Evolutionary conservation across 306 rosid genomes (phyloP), one percentile per base, ranked within the genome.

Genomic region (Acacia acuminata): DNA sequence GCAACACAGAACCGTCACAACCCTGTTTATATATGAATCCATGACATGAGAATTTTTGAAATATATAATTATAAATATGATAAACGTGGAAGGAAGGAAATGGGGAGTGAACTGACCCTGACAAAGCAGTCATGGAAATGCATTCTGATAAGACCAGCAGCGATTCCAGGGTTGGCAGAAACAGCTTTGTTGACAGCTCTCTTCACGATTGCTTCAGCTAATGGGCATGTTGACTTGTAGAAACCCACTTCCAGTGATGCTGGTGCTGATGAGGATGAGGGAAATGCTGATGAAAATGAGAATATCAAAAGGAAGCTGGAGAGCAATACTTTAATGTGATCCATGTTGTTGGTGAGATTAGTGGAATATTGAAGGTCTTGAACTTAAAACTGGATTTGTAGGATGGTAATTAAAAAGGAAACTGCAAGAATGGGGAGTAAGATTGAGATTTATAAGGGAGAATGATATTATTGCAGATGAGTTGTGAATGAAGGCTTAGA

Each of bases 91-190:
- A 4, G 3, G 34, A 24, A 12, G 8, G 58, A 38, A 38, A 38
- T 38, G 8, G 8, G 20, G 65, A 20, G 36, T 38, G 17, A 43
- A 63, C 71, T 55, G 63, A 20, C 87, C 83, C 87, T 82, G 0
- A 87, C 88, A 36, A 85, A 87, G 60, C 88, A 87, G 34, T 87
- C 90, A 27, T 87, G 90, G 61, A 87, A 87, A 64, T 87, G 71
- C 71, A 66, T 66, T 34, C 71, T 66, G 25, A 66, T 66, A 22
- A 66, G 40, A 17, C 45, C 44, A 32, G 71, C 71, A 17, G 71
- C 71, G 11, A 66, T 34, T 20, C 71, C 45, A 2, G 71, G 71
- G 24, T 66, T 66, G 71, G 24, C 24, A 34, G 45, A 66, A 3
- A 66, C 14, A 4, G 71, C 71, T 66, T 66, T 32, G 71, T 32